Evolutionary conservation across 2,329 filamentous ascomycete species (phyloP), one percentile per base, ranked within the genome.

Genomic region (Fusarium pseudograminearum): DNA sequence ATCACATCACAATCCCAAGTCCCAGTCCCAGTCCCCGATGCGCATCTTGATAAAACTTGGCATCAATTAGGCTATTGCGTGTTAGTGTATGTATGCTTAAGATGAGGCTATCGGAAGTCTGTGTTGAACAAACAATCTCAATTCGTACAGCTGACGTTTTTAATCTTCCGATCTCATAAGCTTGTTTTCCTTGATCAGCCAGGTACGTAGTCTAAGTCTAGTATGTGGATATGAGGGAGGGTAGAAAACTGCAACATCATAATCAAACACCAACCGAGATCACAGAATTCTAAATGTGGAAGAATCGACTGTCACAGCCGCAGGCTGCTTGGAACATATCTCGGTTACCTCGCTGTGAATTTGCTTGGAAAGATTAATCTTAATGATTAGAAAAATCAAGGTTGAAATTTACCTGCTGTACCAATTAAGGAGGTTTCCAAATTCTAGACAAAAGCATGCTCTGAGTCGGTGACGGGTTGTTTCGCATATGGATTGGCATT

Each of bases 241-340:
- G 26, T 30, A 53, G 51, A 58, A 22, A 54, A 54, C 45, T 54
- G 57, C 45, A 46, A 57, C 61, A 63, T 69, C 57, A 54, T 26
- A 67, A 69, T 57, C 38, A 54, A 60, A 56, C 50, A 16, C 46
- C 42, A 70, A 61, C 67, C 67, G 67, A 71, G 36, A 70, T 70
- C 68, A 61, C 48, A 44, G 22, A 30, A 47, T 61, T 64, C 63
- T 71, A 70, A 65, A 54, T 68, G 57, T 57, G 61, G 62, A 68
- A 48, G 47, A 52, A n/a, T 28, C 15, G 14, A 40, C 48, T 15
- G 30, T 16, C 15, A 14, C 11, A 34, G 12, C 45, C 45, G 52
- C 44, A 57, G 44, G 53, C 67, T 51, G 36, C 31, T 52, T 16
- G 16, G 51, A 36, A 51, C 44, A 28, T 59, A 64, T 70, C 31